A percentile compares a stretch with the other conserved stretches of the same genome.
Conservation (phyloP, 192 early-diverging fungal genomes). For the Oehlia diaphana region DNA sequence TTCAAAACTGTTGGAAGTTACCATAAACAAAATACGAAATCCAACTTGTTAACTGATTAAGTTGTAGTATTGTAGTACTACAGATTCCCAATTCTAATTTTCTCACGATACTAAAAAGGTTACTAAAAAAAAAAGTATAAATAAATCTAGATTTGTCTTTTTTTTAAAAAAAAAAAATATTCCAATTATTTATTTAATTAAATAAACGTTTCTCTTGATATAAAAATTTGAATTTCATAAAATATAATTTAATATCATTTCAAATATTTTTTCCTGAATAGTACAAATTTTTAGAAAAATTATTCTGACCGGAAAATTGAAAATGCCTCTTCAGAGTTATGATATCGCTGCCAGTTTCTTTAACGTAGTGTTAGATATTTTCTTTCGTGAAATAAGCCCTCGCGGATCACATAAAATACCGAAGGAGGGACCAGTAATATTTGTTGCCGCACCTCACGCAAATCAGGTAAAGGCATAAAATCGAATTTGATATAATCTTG, state of each 20-base stretch:
- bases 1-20: too few species aligned
- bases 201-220: too few species aligned
- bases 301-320: not conserved
- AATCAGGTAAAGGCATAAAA: conserved; percentile 57
- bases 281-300: not conserved
- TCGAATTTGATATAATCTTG: not conserved
- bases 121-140: not conserved
- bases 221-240: too few species aligned
- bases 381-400: conserved; percentile 88
- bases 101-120: not conserved
- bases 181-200: too few species aligned
- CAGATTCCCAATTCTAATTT: not conserved
- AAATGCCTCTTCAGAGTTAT: conserved; percentile 58
- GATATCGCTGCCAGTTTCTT: conserved; percentile 70
- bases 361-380: conserved; percentile 67
- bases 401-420: conserved; percentile 86
- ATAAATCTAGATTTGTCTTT: not conserved
- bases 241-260: too few species aligned
- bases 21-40: too few species aligned
- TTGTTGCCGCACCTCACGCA: conserved; percentile 82
- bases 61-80: not conserved
- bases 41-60: not conserved
- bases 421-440: conserved; percentile 85
- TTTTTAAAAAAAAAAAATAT: too few species aligned
- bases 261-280: too few species aligned